Evolutionary conservation across 2,329 filamentous ascomycete species (phyloP).

Genomic region (Cercospora citrullina): DNA sequence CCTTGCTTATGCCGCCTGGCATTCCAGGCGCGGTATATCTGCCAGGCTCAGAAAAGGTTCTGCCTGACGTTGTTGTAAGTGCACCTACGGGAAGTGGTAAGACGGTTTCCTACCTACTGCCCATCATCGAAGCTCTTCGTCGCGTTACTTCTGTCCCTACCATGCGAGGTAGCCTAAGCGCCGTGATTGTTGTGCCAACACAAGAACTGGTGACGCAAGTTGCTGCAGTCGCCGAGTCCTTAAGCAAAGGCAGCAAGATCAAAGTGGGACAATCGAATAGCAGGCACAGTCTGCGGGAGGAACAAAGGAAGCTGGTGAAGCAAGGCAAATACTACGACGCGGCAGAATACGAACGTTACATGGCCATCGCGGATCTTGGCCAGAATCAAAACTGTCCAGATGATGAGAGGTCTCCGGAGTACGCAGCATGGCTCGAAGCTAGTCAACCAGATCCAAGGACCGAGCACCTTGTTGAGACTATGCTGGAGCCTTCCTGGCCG

Average conservation of each 20-base stretch:
- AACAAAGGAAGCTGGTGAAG: slow-evolving; percentile 63
- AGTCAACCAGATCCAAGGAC: slow-evolving; percentile 26
- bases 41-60: slow-evolving; percentile 31
- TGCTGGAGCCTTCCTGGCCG: slow-evolving; percentile 7
- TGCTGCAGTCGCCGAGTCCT: slow-evolving; percentile 71
- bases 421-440: slow-evolving; percentile 28
- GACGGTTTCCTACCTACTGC: slow-evolving; percentile 86
- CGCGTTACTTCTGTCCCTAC: slow-evolving; percentile 43
- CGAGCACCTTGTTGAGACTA: slow-evolving; percentile 34
- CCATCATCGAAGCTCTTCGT: slow-evolving; percentile 76
- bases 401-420: slow-evolving; percentile 41
- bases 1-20: slow-evolving; percentile 69
- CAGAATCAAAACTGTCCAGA: slow-evolving; percentile 35
- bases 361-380: slow-evolving; percentile 43
- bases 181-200: slow-evolving; percentile 84
- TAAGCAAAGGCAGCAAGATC: slow-evolving; percentile 68
- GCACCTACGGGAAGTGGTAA: slow-evolving; percentile 96
- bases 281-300: slow-evolving; percentile 68
- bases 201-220: slow-evolving; percentile 74
- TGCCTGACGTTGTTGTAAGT: slow-evolving; percentile 78
- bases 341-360: slow-evolving; percentile 53
- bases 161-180: slow-evolving; percentile 67
- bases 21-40: slow-evolving; percentile 29
- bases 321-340: slow-evolving; percentile 64
- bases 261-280: slow-evolving; percentile 82